Evolutionary conservation across 352 stramenopile species (phyloP), one percentile per base, ranked within the genome.

Genomic region (Phytophthora tentaculata): DNA sequence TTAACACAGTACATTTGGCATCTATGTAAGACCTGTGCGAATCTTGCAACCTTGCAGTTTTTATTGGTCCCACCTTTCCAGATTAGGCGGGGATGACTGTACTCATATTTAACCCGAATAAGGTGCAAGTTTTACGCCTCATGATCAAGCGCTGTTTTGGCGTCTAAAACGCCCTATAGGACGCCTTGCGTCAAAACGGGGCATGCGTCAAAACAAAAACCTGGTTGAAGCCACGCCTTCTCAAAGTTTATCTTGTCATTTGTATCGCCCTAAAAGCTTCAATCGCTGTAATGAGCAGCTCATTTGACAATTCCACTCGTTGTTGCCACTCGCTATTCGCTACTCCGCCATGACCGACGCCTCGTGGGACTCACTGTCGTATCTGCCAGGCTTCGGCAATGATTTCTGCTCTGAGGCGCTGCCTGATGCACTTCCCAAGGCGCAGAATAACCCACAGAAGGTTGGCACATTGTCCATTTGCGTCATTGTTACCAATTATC

Each of bases 401-500:
- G 76, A 98, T 44, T 98, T 99, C 66, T 92, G 94, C 83, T 98
- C 91, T 32, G 95, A 99, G 74, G 87, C 89, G 45, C 69, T 98
- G 23, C 82, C 89, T 6, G 76, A 88, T 45, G 88, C 97, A 29
- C 79, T 99, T 20, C 97, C 97, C 8, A 82, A 89, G 66, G 92
- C 79, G 14, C 90, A 98, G 58, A 99, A 99, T 84, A 99, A 95
- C 76, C 97, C 97, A 45, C 95, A 98, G 65, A 81, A 90, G 56
- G 77, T 81, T 41, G 14, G 28, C 39, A 49, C 8, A 16, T n/a
- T 4, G 1, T 22, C 3, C 3, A 41, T 19, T 50, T 24, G 12
- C 23, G 14, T 2, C 28, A 54, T 32, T 14, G 8, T 35, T 8
- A 22, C 1, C n/a, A 19, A n/a, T 32, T 17, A 48, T 32, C 35